These are phyloP conservation scores for Syzygium oleosum DNA, from an alignment of 345 rosid species.

Conservation along the genomic window DNA sequence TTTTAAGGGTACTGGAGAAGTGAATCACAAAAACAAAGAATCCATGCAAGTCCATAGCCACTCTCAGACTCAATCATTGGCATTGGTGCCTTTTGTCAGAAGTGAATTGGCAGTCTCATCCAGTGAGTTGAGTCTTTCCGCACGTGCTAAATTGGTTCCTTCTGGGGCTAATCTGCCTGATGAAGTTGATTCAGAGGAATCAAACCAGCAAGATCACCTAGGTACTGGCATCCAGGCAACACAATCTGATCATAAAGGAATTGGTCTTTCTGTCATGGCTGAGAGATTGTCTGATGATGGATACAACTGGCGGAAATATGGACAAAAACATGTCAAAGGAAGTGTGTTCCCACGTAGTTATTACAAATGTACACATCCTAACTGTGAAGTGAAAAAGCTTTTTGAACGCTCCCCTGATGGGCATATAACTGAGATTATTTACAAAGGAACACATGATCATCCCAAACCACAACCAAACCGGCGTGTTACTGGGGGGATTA, in stretches of 20 bases:
- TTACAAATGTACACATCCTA: slow-evolving; percentile 97
- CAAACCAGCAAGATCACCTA: slow-evolving; percentile 32
- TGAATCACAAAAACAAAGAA: slow-evolving; percentile 43
- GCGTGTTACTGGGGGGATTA: slow-evolving; percentile 51
- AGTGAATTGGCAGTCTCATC: slow-evolving; percentile 64
- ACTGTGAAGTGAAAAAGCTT: slow-evolving; percentile 93
- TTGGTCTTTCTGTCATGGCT: slow-evolving; percentile 31
- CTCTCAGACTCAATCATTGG: slow-evolving; percentile 31
- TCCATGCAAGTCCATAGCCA: slow-evolving; percentile 39
- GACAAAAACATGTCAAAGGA: slow-evolving; percentile 98
- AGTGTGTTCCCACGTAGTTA: slow-evolving; percentile 97
- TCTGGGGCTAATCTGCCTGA: slow-evolving; percentile 33
- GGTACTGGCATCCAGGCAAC: slow-evolving; percentile 26
- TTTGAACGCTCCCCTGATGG: slow-evolving; percentile 95
- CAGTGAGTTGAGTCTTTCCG: slow-evolving; percentile 56
- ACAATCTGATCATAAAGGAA: slow-evolving; percentile 58
- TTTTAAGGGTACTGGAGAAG: slow-evolving; percentile 78
- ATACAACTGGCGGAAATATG: slow-evolving; percentile 98
- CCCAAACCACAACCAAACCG: slow-evolving; percentile 93
- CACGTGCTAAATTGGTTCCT: slow-evolving; percentile 30
- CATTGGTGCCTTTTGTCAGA: slow-evolving; percentile 35
- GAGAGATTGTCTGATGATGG: slow-evolving; percentile 61
- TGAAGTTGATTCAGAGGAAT: slow-evolving; percentile 62
- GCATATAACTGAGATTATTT: slow-evolving; percentile 76
- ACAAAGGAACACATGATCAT: slow-evolving; percentile 96